These are phyloP conservation scores for Jackrogersella multiformis DNA, from an alignment of 495 filamentous ascomycete genomes.

Conservation along the genomic window DNA sequence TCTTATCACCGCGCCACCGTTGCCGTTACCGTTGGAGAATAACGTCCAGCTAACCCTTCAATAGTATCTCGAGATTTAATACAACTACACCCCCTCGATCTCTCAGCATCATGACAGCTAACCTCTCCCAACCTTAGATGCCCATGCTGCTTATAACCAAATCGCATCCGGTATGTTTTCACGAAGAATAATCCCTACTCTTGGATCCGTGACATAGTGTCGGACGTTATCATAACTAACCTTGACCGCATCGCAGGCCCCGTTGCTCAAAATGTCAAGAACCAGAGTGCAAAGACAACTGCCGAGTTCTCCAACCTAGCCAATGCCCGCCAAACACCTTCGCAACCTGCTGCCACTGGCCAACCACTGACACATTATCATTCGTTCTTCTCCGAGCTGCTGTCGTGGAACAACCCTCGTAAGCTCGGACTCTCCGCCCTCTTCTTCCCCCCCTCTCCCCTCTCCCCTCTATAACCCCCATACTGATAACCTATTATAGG, in stretches of 20 bases:
- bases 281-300: slow-evolving; percentile 74
- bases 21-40: neutral
- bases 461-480: slow-evolving; percentile 49
- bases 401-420: slow-evolving; percentile 70
- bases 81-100: slow-evolving; percentile 6
- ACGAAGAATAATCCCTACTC: neutral
- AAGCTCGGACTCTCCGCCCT: too few species aligned
- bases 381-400: slow-evolving; percentile 89
- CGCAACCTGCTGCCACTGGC: slow-evolving; percentile 76
- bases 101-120: slow-evolving; percentile 36
- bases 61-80: slow-evolving; percentile 28
- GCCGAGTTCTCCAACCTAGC: slow-evolving; percentile 80
- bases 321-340: slow-evolving; percentile 71
- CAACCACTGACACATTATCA: slow-evolving; percentile 96
- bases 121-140: slow-evolving; percentile 48
- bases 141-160: slow-evolving; percentile 52
- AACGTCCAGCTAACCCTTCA: slow-evolving; percentile 46
- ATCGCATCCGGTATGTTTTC: slow-evolving; percentile 51
- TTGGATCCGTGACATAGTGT: neutral
- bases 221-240: slow-evolving; percentile 38
- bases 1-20: slow-evolving; percentile 1
- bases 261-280: slow-evolving; percentile 78
- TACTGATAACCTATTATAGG: slow-evolving; percentile 55
- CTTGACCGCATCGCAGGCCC: slow-evolving; percentile 63
- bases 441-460: slow-evolving; percentile 21